Evolutionary conservation across 306 rosid species (phyloP).

Genomic region (Arachis hypogaea): DNA sequence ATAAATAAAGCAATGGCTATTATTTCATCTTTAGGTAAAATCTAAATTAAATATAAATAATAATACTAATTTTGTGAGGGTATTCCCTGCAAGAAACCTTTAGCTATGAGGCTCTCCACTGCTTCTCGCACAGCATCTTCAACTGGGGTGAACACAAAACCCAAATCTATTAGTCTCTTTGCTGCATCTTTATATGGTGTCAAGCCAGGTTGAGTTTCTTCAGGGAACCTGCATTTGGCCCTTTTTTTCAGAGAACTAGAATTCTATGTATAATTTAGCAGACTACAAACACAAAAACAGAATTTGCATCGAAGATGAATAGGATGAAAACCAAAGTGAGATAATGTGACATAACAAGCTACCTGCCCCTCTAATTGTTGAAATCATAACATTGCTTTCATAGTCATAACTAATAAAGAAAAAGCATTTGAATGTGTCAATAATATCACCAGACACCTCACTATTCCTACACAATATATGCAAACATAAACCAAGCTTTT

Average conservation of each 20-base stretch:
- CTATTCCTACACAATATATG: neutral
- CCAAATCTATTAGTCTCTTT: slow-evolving; percentile 69
- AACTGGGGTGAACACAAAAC: slow-evolving; percentile 67
- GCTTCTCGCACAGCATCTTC: slow-evolving; percentile 75
- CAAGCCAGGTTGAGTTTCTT: slow-evolving; percentile 81
- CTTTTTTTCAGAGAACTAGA: slow-evolving; percentile 33
- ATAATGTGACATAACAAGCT: neutral
- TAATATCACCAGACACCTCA: neutral
- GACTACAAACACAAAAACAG: neutral
- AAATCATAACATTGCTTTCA: neutral
- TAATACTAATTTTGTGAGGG: slow-evolving; percentile 19
- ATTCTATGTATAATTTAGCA: neutral
- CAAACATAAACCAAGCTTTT: neutral
- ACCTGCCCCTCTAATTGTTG: neutral
- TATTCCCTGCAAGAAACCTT: slow-evolving; percentile 59
- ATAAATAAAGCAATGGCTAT: slow-evolving; percentile 12
- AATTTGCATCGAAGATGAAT: neutral
- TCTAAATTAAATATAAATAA: neutral
- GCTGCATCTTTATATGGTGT: slow-evolving; percentile 69
- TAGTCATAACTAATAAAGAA: neutral
- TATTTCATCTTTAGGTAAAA: slow-evolving; percentile 4
- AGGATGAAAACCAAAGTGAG: neutral
- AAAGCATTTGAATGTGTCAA: neutral
- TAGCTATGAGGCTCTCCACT: slow-evolving; percentile 64
- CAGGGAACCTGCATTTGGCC: slow-evolving; percentile 56